Evolutionary conservation across 2,329 filamentous ascomycete genomes (phyloP).

Genomic region (Aschersonia sp.): DNA sequence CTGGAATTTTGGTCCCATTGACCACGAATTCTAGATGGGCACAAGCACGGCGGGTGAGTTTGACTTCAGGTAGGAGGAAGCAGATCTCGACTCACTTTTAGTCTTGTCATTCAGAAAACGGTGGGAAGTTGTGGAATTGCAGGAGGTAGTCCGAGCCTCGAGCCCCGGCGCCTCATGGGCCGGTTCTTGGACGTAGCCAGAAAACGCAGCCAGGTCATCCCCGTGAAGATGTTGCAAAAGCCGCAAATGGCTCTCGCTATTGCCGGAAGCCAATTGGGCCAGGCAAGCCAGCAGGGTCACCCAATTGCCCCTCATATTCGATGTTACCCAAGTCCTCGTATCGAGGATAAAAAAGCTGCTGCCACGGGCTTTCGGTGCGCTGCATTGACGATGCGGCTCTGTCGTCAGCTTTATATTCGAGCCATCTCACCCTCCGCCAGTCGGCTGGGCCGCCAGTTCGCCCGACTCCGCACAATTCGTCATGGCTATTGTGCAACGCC

Average conservation of each 20-base stretch:
- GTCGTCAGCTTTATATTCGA: neutral
- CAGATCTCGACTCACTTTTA: slow-evolving; percentile 5
- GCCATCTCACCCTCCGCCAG: neutral
- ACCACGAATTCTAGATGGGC: slow-evolving; percentile 35
- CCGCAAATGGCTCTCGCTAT: neutral
- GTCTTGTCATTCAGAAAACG: slow-evolving; percentile 7
- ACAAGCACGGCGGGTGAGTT: neutral
- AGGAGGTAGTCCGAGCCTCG: neutral
- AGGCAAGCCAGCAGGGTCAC: slow-evolving; percentile 2
- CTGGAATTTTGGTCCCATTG: slow-evolving; percentile 45
- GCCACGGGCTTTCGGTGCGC: too few relatives aligned
- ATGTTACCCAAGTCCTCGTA: neutral
- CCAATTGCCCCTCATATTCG: neutral
- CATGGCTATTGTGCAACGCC: neutral
- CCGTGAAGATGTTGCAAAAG: neutral
- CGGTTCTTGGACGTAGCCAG: neutral
- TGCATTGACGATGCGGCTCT: too few relatives aligned
- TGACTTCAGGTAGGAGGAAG: slow-evolving; percentile 10
- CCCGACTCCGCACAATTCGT: neutral
- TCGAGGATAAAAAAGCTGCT: neutral
- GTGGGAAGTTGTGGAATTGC: neutral
- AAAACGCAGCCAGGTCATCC: neutral
- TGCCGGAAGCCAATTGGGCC: neutral
- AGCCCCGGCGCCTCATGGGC: neutral
- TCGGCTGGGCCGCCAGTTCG: neutral